A percentile compares a stretch with the other conserved stretches of the same genome.
phyloP scores from a whole-genome alignment of 179 eudicot genomes.

The Monotropa hypopitys region DNA sequence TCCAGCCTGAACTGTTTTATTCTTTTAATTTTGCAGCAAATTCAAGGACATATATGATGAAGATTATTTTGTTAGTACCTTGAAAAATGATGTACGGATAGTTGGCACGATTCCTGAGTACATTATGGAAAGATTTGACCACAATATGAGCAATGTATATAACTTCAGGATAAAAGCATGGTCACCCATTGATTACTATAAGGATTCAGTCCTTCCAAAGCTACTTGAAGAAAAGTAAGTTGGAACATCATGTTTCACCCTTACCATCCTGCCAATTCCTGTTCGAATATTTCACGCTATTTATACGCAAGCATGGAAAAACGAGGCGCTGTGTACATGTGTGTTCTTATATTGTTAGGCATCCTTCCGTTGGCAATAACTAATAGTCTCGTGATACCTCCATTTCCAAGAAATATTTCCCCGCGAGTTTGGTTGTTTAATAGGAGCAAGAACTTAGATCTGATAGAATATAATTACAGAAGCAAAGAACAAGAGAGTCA shows the following conservation, averaged over 20 bases:
- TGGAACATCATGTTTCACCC: background rate
- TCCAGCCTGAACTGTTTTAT: background rate
- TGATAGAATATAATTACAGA: no score
- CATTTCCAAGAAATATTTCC: background rate
- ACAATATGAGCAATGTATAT: slow-evolving; percentile 68
- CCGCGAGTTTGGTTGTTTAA: background rate
- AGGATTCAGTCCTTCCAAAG: slow-evolving; percentile 74
- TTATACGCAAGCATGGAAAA: background rate
- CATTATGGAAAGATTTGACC: slow-evolving; percentile 81
- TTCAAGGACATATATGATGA: slow-evolving; percentile 84
- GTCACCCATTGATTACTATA: slow-evolving; percentile 65
- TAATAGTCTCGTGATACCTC: background rate
- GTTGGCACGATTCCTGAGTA: slow-evolving; percentile 63
- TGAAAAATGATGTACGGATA: slow-evolving; percentile 72
- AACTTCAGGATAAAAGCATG: slow-evolving; percentile 96
- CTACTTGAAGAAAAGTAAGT: slow-evolving; percentile 93
- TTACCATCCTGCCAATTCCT: background rate
- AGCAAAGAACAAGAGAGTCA: no score
- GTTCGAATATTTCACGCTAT: background rate
- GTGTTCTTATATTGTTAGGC: background rate
- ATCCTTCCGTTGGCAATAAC: background rate
- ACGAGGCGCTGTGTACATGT: background rate
- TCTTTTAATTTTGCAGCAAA: slow-evolving; percentile 49
- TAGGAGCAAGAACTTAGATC: background rate
- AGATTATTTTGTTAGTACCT: slow-evolving; percentile 48